phyloP scores from a whole-genome alignment of 306 rosid species.

The Trifolium repens region DNA sequence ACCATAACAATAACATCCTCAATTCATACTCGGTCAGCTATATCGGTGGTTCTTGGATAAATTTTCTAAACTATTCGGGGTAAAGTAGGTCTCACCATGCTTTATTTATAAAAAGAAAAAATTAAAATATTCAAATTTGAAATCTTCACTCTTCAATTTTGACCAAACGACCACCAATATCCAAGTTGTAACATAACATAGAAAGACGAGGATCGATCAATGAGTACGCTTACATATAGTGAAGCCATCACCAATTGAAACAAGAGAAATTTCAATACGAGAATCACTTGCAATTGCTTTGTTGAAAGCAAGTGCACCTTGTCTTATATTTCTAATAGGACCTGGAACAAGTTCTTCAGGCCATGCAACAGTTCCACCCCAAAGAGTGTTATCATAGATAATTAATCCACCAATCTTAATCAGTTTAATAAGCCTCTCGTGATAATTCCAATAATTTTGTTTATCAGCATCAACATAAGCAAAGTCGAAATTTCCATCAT shows the following conservation, averaged over 20 bases:
- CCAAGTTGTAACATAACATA: neutral
- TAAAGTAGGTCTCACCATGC: no score
- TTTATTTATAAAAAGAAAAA: no score
- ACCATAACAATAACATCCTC: neutral
- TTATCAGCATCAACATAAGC: constrained; percentile 38
- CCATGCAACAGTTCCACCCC: constrained; percentile 37
- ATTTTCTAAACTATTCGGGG: no score
- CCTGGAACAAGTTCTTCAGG: neutral
- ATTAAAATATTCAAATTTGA: no score
- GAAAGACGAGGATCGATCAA: neutral
- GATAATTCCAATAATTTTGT: constrained; percentile 33
- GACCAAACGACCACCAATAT: no score
- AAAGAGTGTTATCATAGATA: constrained; percentile 34
- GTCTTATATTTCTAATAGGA: neutral
- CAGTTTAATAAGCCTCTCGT: constrained; percentile 24
- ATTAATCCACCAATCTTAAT: constrained; percentile 37
- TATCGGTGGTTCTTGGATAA: no score
- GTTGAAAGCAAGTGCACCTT: constrained; percentile 19
- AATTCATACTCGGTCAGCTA: no score
- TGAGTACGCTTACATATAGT: constrained; percentile 16
- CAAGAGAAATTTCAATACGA: constrained; percentile 23
- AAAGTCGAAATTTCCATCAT: constrained; percentile 34
- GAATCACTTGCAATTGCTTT: constrained; percentile 13
- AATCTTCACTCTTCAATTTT: no score
- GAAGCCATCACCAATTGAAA: constrained; percentile 37